Base-by-base conservation (phyloP, 768 basidiomycete species). In the Collybiopsis luxurians region DNA sequence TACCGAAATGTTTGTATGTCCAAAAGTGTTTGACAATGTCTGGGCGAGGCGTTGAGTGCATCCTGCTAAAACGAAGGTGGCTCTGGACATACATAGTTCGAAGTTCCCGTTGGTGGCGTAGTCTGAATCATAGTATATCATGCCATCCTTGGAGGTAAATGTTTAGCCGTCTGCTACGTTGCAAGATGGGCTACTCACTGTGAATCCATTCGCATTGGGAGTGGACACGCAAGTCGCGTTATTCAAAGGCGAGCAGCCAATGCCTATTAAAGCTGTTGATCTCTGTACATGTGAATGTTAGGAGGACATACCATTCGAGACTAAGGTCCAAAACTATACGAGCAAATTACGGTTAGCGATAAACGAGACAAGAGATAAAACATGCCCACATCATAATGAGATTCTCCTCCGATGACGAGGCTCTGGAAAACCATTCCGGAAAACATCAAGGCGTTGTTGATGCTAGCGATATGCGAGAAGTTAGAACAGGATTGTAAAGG, bases 181-280 rank as follows among this genome's bases (percentile, higher is more conserved):
- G 30, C 7, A 15, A 21, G 2, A 30, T 19, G 26, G 1, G 51
- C 72, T 34, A 34, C 31, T 60, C 45, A 76, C 77, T 56, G 70
- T 77, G 76, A 76, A 79, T n/a, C 78, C 78, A 42, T 67, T 65
- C 0, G 72, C 63, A 57, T 79, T 78, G 19, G 69, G 54, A 1
- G 64, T 68, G 7, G 69, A 71, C 11, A 69, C 63, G 26, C 77
- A 79, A 1, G 64, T 64, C 0, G 71, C 56, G 51, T 69, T 69
- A 30, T 62, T 69, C 34, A 67, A 55, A 3, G 76, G 75, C 1
- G 71, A 61, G 58, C 77, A 79, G 1, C 77, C 78, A 21, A 77
- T 60, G 31, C 62, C 76, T 75, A 28, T 7, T 19, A 15, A 4
- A 45, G 40, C 23, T 13, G 13, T 30, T 10, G n/a, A n/a, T n/a